phyloP scores from a whole-genome alignment of 148 eudicot genomes.

The Tetragonia tetragonoides region DNA sequence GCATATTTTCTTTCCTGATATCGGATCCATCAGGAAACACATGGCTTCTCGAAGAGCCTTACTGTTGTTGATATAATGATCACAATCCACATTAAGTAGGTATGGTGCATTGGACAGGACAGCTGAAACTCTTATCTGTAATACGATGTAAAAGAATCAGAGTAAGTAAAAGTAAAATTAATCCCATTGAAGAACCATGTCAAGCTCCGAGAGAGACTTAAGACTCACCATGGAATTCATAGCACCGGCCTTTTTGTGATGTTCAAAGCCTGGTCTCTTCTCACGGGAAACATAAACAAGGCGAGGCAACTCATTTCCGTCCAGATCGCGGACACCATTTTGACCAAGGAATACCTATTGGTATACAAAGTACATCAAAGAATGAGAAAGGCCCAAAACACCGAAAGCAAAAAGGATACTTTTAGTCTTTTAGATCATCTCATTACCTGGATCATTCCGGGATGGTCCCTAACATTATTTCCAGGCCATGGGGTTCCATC shows the following conservation, averaged over 20 bases:
- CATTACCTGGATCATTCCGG: slow-evolving; percentile 94
- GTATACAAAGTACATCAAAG: slow-evolving; percentile 1
- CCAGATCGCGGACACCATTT: slow-evolving; percentile 73
- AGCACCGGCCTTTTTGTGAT: slow-evolving; percentile 99
- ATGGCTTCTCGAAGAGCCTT: slow-evolving; percentile 94
- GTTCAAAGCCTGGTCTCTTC: slow-evolving; percentile 92
- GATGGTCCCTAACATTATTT: slow-evolving; percentile 92
- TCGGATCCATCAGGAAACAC: slow-evolving; percentile 99
- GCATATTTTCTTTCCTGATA: slow-evolving; percentile 91
- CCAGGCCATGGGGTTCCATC: slow-evolving; percentile 99
- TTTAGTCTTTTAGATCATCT: neutral
- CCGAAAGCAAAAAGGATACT: neutral
- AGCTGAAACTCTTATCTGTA: slow-evolving; percentile 83
- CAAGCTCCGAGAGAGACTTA: neutral
- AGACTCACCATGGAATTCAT: slow-evolving; percentile 84
- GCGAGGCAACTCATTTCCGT: slow-evolving; percentile 84
- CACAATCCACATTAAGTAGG: slow-evolving; percentile 91
- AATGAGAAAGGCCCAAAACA: neutral
- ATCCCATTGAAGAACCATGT: neutral
- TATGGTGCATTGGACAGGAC: slow-evolving; percentile 92
- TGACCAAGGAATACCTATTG: slow-evolving; percentile 85
- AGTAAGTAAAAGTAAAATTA: too few relatives aligned
- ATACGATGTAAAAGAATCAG: neutral
- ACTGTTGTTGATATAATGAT: slow-evolving; percentile 92
- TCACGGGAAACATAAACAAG: slow-evolving; percentile 99